phyloP scores from a whole-genome alignment of 208 protist species.

The Angomonas desouzai region DNA sequence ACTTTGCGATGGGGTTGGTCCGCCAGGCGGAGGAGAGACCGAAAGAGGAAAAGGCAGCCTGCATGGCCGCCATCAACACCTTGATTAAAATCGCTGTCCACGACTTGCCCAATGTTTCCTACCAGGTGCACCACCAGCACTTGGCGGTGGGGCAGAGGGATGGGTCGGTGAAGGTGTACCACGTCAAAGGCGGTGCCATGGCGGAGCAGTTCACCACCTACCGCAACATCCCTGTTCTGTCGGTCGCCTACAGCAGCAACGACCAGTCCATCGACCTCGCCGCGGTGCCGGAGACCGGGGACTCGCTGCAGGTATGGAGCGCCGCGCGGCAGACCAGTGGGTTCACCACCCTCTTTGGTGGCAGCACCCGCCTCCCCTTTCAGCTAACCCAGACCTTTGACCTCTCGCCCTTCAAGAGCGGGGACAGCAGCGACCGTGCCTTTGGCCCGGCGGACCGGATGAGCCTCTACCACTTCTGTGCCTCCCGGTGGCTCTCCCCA shows the following conservation, averaged over 20 bases:
- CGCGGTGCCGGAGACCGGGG: constrained; percentile 58
- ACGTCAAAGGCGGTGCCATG: constrained; percentile 49
- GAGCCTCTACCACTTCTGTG: constrained; percentile 35
- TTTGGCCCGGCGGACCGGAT: constrained; percentile 11
- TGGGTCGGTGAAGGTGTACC: constrained; percentile 67
- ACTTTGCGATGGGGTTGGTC: constrained; percentile 27
- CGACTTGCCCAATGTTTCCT: constrained; percentile 65
- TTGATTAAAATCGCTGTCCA: constrained; percentile 38
- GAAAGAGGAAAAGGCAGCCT: constrained; percentile 30
- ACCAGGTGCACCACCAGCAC: constrained; percentile 65
- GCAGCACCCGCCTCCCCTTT: constrained; percentile 21
- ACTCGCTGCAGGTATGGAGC: constrained; percentile 60
- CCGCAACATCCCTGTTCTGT: constrained; percentile 32
- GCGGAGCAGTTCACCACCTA: constrained; percentile 61
- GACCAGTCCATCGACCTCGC: constrained; percentile 63
- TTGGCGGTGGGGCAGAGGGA: constrained; percentile 55
- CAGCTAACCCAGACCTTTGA: constrained; percentile 24
- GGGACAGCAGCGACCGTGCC: not conserved
- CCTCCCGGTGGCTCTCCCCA: constrained; percentile 74
- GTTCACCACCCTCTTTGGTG: constrained; percentile 37
- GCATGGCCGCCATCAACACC: constrained; percentile 32
- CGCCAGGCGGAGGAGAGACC: constrained; percentile 22
- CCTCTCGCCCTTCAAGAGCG: constrained; percentile 18
- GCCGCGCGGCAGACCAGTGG: constrained; percentile 26
- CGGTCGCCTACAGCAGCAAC: constrained; percentile 76